A percentile compares a stretch with the other conserved stretches of the same genome.
Evolutionary conservation across 179 eudicot species (phyloP).

Genomic region (Beta lomatogona): DNA sequence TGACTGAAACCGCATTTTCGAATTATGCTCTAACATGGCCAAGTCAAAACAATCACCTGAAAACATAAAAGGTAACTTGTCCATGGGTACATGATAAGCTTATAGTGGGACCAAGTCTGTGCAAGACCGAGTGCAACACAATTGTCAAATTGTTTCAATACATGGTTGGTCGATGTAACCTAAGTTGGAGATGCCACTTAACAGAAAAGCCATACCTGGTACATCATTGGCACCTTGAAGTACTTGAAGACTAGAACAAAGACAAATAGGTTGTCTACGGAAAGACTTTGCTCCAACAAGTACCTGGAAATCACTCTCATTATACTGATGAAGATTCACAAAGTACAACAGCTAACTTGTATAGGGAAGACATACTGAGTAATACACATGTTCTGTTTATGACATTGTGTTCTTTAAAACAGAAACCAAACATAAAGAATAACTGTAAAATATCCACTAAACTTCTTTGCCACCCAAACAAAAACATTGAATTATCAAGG

Average conservation of each 20-base stretch:
- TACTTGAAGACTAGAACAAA: slow-evolving; percentile 93
- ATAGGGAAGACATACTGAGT: background rate
- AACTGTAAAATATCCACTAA: background rate
- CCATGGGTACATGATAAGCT: no score
- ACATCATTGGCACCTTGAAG: slow-evolving; percentile 78
- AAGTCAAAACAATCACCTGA: no score
- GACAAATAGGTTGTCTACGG: slow-evolving; percentile 95
- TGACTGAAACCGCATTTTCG: no score
- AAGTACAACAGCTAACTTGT: slow-evolving; percentile 2
- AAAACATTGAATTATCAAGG: no score
- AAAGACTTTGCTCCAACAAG: slow-evolving; percentile 94
- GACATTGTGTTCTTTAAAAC: background rate
- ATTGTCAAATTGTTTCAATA: background rate
- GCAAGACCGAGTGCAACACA: background rate
- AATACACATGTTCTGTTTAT: background rate
- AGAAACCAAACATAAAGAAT: background rate
- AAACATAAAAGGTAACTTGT: no score
- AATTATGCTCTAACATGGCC: no score
- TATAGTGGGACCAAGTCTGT: no score
- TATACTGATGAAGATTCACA: slow-evolving; percentile 2
- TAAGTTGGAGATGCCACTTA: background rate
- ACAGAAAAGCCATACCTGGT: slow-evolving; percentile 59
- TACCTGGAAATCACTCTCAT: slow-evolving; percentile 52
- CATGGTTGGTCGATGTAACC: background rate
- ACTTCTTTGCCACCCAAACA: background rate